Evolutionary conservation across 2,329 filamentous ascomycete genomes (phyloP).

Genomic region (Colletotrichum orbiculare): DNA sequence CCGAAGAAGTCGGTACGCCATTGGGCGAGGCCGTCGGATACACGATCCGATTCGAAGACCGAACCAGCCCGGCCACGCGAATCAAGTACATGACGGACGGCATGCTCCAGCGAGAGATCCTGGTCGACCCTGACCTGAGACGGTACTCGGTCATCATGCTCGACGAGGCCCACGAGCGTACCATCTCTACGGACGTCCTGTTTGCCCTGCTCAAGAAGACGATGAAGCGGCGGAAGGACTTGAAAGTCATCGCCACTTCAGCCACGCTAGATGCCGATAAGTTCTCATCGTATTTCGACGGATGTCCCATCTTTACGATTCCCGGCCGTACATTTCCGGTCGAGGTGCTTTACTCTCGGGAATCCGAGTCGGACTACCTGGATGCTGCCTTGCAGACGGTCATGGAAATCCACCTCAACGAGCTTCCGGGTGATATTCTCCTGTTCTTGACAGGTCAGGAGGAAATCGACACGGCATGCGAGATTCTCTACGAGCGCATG

Average conservation of each 20-base stretch:
- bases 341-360: constrained; percentile 93
- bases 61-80: constrained; percentile 84
- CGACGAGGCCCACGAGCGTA: constrained; percentile 97
- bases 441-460: constrained; percentile 97
- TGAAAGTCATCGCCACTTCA: constrained; percentile 96
- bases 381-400: constrained; percentile 95
- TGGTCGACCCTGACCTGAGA: constrained; percentile 88
- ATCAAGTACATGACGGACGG: constrained; percentile 99
- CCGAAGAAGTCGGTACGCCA: constrained; percentile 92
- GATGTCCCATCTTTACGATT: constrained; percentile 96
- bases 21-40: constrained; percentile 96
- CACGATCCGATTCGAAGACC: constrained; percentile 97
- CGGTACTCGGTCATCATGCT: constrained; percentile 98
- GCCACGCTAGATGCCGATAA: constrained; percentile 97
- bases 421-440: constrained; percentile 93
- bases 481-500: constrained; percentile 95
- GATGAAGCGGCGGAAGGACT: constrained; percentile 82
- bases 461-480: constrained; percentile 95
- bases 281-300: constrained; percentile 95
- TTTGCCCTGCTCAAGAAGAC: constrained; percentile 97
- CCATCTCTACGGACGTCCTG: constrained; percentile 93
- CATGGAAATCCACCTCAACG: constrained; percentile 97
- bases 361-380: constrained; percentile 95
- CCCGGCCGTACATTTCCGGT: constrained; percentile 95
- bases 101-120: constrained; percentile 95